Evolutionary conservation across 2,329 filamentous ascomycete species (phyloP), one percentile per base, ranked within the genome.

Genomic region (Aspergillus novoparasiticus): DNA sequence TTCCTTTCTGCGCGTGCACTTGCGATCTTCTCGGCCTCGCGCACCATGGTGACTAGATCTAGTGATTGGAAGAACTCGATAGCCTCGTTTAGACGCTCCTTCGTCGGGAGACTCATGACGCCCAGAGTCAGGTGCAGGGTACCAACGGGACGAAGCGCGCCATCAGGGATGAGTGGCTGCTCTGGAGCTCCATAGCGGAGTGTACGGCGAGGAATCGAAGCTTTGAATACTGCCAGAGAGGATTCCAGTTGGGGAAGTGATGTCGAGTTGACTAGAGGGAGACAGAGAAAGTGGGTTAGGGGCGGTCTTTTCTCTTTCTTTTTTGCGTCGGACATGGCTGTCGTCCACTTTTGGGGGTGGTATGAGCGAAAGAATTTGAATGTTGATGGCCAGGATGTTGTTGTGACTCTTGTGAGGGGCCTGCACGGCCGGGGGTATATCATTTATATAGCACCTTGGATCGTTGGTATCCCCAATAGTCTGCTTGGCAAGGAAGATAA

Each of bases 121-220:
- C 93, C 94, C 0, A 97, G 83, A 0, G 94, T 97, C 3, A 96
- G 81, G 77, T 98, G 94, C 55, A 97, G 78, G 1, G 93, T 93
- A 0, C 92, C 91, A 0, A 92, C 78, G 0, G 93, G 93, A 32
- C 93, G 83, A 57, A 97, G 80, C 1, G 93, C 92, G 60, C 85
- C 85, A 36, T 81, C 75, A 0, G 91, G 90, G 11, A 94, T 79
- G 6, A 81, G 81, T 2, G 73, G 67, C 30, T 64, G 59, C 39
- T 64, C 21, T 28, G 21, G 51, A 5, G 59, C 8, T 23, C 54
- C 32, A 54, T 46, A 50, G 60, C 45, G 59, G 2, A 58, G 53
- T 36, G 61, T 34, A 51, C 48, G 63, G 59, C 39, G 61, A 26
- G 72, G 72, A 30, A 90, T 84, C 65, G 89, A 85, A 32, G 85